Evolutionary conservation across 495 filamentous ascomycete genomes (phyloP).

Genomic region (Hypoxylon trugodes): DNA sequence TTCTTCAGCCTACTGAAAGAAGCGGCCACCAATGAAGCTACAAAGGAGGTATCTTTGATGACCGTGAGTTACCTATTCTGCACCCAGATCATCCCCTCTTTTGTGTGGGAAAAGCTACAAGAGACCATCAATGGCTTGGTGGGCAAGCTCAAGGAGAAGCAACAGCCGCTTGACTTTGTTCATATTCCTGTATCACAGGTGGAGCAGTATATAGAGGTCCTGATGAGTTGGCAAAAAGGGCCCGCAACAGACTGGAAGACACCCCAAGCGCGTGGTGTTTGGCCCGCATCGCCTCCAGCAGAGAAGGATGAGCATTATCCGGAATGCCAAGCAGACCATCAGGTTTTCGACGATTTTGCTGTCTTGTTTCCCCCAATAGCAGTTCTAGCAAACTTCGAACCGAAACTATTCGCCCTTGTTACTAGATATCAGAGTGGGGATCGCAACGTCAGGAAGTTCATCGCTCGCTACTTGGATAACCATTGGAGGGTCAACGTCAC

Average conservation of each 20-base stretch:
- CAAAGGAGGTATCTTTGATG: constrained; percentile 9
- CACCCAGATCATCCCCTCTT: constrained; percentile 39
- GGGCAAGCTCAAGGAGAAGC: constrained; percentile 9
- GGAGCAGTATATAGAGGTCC: constrained; percentile 3
- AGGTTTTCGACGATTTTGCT: constrained; percentile 37
- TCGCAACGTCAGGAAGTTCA: constrained; percentile 13
- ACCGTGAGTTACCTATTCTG: constrained; percentile 44
- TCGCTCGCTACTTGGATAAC: constrained; percentile 37
- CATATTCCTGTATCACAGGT: constrained; percentile 24
- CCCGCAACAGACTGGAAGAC: constrained; percentile 27
- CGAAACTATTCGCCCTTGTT: constrained; percentile 34
- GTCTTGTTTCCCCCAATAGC: constrained; percentile 41
- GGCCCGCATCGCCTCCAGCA: neutral
- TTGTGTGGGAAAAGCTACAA: constrained; percentile 40
- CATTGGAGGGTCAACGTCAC: constrained; percentile 48
- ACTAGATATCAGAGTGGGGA: constrained; percentile 8
- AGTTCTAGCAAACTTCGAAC: constrained; percentile 31
- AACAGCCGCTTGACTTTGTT: constrained; percentile 20
- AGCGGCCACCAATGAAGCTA: constrained; percentile 1
- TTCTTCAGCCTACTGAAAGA: constrained; percentile 35
- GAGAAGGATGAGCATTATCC: neutral
- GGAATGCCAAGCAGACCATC: constrained; percentile 35
- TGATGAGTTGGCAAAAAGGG: constrained; percentile 29
- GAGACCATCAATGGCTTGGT: constrained; percentile 28
- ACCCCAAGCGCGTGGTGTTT: constrained; percentile 15